Evolutionary conservation across 78 protist genomes (phyloP).

Genomic region (Acrasis kona): DNA sequence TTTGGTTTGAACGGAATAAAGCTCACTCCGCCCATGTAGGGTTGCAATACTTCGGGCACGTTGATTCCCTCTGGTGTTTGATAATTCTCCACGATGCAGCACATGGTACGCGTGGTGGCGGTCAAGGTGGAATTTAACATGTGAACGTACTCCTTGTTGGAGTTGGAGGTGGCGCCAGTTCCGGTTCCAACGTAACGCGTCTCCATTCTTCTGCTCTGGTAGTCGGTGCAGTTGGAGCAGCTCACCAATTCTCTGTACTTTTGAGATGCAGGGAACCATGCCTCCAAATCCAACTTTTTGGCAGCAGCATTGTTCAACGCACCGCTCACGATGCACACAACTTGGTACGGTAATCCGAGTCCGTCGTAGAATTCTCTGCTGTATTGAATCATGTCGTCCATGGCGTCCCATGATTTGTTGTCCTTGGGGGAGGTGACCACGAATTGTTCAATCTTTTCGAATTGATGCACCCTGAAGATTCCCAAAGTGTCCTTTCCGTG

Average conservation of each 20-base stretch:
- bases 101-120: conserved; percentile 94
- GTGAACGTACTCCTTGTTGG: conserved; percentile 81
- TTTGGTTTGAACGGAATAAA: conserved; percentile 9
- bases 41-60: conserved; percentile 66
- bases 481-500: conserved; percentile 95
- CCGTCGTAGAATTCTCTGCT: conserved; percentile 86
- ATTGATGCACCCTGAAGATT: conserved; percentile 98
- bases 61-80: conserved; percentile 85
- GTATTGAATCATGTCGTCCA: conserved; percentile 81
- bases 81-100: conserved; percentile 96
- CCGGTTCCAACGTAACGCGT: conserved; percentile 85
- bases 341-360: conserved; percentile 91
- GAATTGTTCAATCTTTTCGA: conserved; percentile 99
- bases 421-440: conserved; percentile 73
- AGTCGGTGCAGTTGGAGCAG: conserved; percentile 99
- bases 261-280: conserved; percentile 95
- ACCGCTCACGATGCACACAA: conserved; percentile 93
- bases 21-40: conserved; percentile 16
- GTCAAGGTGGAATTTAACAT: conserved; percentile 96
- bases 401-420: conserved; percentile 81
- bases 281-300: conserved; percentile 98
- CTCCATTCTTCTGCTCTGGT: conserved; percentile 85
- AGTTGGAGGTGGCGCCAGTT: conserved; percentile 20
- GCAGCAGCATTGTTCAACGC: conserved; percentile 98
- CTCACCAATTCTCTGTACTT: conserved; percentile 97